These are phyloP conservation scores for Cyphellophora attinorum DNA, from an alignment of 2,329 filamentous ascomycete genomes.

Conservation along the genomic window DNA sequence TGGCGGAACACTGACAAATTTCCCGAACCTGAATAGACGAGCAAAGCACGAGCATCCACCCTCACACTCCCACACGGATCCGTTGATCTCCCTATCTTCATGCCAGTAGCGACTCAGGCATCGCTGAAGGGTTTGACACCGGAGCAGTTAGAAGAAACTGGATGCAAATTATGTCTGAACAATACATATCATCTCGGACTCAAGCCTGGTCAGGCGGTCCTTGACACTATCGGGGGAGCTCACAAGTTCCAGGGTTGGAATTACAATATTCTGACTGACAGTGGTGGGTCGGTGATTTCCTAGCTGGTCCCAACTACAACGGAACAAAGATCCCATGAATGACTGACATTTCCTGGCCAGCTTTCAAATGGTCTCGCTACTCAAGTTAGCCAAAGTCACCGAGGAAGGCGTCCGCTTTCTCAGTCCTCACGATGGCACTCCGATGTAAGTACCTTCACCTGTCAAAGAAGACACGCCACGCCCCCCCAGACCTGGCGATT, in stretches of 20 bases:
- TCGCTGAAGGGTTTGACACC: slow-evolving; percentile 92
- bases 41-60: slow-evolving; percentile 81
- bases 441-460: slow-evolving; percentile 59
- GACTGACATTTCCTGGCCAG: slow-evolving; percentile 38
- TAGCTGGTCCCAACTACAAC: too few relatives aligned
- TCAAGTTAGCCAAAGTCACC: slow-evolving; percentile 86
- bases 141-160: slow-evolving; percentile 79
- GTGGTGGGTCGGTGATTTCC: slow-evolving; percentile 35
- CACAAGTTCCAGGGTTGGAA: slow-evolving; percentile 94
- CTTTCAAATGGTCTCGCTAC: slow-evolving; percentile 96
- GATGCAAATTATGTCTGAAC: slow-evolving; percentile 86
- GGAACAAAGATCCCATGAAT: not conserved
- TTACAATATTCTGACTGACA: slow-evolving; percentile 80
- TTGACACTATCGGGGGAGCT: slow-evolving; percentile 81
- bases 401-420: slow-evolving; percentile 93
- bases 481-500: not conserved
- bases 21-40: slow-evolving; percentile 67
- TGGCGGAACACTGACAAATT: slow-evolving; percentile 8
- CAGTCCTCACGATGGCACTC: slow-evolving; percentile 88
- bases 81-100: slow-evolving; percentile 87
- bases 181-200: slow-evolving; percentile 96
- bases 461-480: too few relatives aligned
- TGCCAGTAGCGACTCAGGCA: slow-evolving; percentile 96
- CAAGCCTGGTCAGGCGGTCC: slow-evolving; percentile 82
- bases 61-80: slow-evolving; percentile 84